Evolutionary conservation across 306 rosid species (phyloP).

Genomic region (Acacia melanoxylon): DNA sequence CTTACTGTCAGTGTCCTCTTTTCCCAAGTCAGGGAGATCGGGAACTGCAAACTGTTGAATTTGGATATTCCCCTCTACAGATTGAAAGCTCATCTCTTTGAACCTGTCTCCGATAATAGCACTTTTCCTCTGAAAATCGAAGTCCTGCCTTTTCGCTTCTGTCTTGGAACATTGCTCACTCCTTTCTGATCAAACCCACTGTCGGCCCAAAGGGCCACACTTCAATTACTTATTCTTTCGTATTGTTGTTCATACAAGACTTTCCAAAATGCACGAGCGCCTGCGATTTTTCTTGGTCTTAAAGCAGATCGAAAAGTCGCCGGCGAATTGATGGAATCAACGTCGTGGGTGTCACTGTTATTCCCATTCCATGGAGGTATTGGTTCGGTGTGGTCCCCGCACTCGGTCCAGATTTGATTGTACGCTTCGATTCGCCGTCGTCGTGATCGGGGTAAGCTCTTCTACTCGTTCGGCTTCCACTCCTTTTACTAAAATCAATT

Average conservation of each 20-base stretch:
- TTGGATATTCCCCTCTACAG: slow-evolving; percentile 6
- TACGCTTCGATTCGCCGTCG: slow-evolving; percentile 47
- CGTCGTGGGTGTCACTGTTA: slow-evolving; percentile 31
- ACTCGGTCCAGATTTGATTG: slow-evolving; percentile 47
- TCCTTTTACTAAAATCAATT: neutral
- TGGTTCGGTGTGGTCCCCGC: slow-evolving; percentile 54
- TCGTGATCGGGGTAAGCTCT: slow-evolving; percentile 66
- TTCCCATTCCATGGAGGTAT: slow-evolving; percentile 58
- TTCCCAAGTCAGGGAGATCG: slow-evolving; percentile 29
- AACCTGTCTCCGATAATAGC: slow-evolving; percentile 30
- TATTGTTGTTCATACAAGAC: neutral
- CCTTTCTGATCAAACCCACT: slow-evolving; percentile 37
- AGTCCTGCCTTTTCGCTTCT: slow-evolving; percentile 20
- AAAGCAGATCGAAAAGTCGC: slow-evolving; percentile 54
- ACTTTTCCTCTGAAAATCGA: slow-evolving; percentile 30
- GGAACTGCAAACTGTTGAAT: slow-evolving; percentile 10
- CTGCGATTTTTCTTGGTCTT: slow-evolving; percentile 45
- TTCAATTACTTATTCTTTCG: neutral
- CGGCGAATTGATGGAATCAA: slow-evolving; percentile 81
- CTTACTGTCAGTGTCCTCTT: slow-evolving; percentile 54
- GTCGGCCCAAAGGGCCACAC: slow-evolving; percentile 10
- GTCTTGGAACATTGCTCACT: slow-evolving; percentile 13
- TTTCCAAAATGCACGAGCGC: slow-evolving; percentile 50
- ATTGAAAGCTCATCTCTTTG: slow-evolving; percentile 35
- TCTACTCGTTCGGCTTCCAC: neutral